phyloP scores from a whole-genome alignment of 2,329 filamentous ascomycete species.

The Amphichorda felina region DNA sequence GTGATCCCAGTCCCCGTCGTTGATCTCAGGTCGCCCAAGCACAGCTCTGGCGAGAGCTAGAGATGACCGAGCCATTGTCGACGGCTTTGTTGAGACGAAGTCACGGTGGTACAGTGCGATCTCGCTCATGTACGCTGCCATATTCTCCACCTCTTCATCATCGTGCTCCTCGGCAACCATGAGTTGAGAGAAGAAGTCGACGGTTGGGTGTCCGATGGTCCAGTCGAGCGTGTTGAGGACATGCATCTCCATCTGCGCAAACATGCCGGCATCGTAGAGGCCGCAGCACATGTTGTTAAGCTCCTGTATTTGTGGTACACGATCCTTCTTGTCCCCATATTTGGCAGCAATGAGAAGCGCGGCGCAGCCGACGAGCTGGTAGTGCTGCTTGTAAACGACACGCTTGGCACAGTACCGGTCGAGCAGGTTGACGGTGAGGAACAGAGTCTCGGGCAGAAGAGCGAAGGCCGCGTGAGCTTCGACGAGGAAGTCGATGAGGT shows the following conservation, averaged over 20 bases:
- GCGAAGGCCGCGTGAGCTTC: slow-evolving; percentile 95
- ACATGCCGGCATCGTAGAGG: slow-evolving; percentile 98
- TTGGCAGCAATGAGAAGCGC: slow-evolving; percentile 94
- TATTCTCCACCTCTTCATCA: slow-evolving; percentile 83
- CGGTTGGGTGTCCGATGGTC: slow-evolving; percentile 90
- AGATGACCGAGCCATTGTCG: slow-evolving; percentile 79
- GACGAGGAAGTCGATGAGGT: slow-evolving; percentile 94
- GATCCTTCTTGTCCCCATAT: slow-evolving; percentile 97
- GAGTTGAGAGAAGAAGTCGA: slow-evolving; percentile 85
- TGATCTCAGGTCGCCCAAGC: slow-evolving; percentile 65
- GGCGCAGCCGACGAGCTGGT: slow-evolving; percentile 93
- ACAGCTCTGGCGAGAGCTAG: slow-evolving; percentile 81
- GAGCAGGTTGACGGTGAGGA: slow-evolving; percentile 90
- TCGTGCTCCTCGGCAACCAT: slow-evolving; percentile 69
- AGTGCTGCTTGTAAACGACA: slow-evolving; percentile 98
- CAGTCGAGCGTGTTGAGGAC: slow-evolving; percentile 95
- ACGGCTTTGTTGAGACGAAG: slow-evolving; percentile 86
- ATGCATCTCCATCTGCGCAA: slow-evolving; percentile 99
- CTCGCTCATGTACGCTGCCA: slow-evolving; percentile 89
- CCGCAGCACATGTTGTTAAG: slow-evolving; percentile 99
- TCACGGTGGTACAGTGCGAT: slow-evolving; percentile 94
- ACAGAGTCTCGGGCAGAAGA: slow-evolving; percentile 86
- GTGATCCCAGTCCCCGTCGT: slow-evolving; percentile 65
- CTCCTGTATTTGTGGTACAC: slow-evolving; percentile 94
- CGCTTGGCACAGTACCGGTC: slow-evolving; percentile 96